Evolutionary conservation across 1,139 yeast genomes (phyloP).

Genomic region (Hansenula sp.): DNA sequence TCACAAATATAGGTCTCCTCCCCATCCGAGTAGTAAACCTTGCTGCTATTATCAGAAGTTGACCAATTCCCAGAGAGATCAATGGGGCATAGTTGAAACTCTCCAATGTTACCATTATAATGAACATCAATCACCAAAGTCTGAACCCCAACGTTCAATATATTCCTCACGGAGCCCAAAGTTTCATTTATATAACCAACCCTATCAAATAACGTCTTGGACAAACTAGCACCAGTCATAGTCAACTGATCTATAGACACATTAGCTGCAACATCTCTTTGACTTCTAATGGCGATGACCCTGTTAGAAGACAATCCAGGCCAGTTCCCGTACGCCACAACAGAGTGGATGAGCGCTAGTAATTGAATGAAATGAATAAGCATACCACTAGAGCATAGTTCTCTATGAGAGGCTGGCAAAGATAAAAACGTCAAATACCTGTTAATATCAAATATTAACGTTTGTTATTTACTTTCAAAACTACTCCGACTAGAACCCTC

Average conservation of each 20-base stretch:
- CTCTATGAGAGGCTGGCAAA: no score
- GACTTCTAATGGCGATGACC: conserved; percentile 50
- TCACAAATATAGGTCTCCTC: conserved; percentile 31
- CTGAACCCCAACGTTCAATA: conserved; percentile 51
- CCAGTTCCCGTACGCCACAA: conserved; percentile 14
- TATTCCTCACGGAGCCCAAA: conserved; percentile 31
- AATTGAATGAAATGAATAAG: background rate
- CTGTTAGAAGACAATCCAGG: conserved; percentile 21
- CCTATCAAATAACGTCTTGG: conserved; percentile 43
- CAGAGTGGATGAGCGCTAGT: background rate
- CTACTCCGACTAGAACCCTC: background rate
- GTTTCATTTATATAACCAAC: conserved; percentile 47
- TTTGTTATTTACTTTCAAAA: no score
- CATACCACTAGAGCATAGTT: background rate
- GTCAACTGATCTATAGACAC: conserved; percentile 56
- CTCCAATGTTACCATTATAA: conserved; percentile 48
- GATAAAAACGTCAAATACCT: no score
- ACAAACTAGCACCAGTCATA: conserved; percentile 55
- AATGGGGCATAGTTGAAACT: conserved; percentile 71
- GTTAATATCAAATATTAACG: no score
- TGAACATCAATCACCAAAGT: conserved; percentile 59
- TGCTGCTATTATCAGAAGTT: background rate
- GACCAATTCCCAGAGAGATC: conserved; percentile 20
- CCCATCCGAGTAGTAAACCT: conserved; percentile 2
- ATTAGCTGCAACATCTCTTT: conserved; percentile 61